These are phyloP conservation scores for Globisporangium acanthophoron DNA, from an alignment of 352 stramenopile species.

Conservation along the genomic window DNA sequence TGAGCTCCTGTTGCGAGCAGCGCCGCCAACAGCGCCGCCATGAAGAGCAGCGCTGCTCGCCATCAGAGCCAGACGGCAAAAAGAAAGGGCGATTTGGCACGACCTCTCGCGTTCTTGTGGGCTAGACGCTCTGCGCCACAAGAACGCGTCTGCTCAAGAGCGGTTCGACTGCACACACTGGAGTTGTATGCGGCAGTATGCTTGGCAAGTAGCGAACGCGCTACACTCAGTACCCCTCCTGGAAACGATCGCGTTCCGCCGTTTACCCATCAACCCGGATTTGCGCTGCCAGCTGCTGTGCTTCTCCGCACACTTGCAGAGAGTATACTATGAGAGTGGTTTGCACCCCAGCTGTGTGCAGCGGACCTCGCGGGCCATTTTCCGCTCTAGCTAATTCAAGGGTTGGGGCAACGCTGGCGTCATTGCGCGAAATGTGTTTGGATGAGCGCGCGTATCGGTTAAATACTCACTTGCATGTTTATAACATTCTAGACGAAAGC, in stretches of 20 bases:
- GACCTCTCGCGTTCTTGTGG: background rate
- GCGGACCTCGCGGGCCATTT: constrained; percentile 12
- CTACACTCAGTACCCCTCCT: background rate
- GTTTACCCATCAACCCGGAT: background rate
- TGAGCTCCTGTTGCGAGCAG: constrained; percentile 15
- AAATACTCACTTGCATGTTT: too few relatives aligned
- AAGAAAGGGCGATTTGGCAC: background rate
- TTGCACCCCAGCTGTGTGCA: background rate
- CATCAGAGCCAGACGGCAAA: background rate
- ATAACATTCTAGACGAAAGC: too few relatives aligned
- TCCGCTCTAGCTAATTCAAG: constrained; percentile 8
- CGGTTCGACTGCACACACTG: too few relatives aligned
- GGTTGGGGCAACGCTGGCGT: background rate
- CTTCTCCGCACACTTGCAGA: background rate
- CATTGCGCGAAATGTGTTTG: background rate
- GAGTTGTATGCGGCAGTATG: too few relatives aligned
- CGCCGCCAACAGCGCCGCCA: background rate
- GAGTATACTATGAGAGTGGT: background rate
- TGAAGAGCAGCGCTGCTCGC: too few relatives aligned
- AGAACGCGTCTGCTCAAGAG: background rate
- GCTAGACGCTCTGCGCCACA: background rate
- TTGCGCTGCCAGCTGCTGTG: background rate
- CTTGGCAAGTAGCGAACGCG: background rate
- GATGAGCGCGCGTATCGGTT: background rate
- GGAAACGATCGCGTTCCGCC: background rate